A percentile compares a stretch with the other conserved stretches of the same genome.
Evolutionary conservation across 495 filamentous ascomycete genomes (phyloP).

Genomic region (Beverwykella pulmonaria): DNA sequence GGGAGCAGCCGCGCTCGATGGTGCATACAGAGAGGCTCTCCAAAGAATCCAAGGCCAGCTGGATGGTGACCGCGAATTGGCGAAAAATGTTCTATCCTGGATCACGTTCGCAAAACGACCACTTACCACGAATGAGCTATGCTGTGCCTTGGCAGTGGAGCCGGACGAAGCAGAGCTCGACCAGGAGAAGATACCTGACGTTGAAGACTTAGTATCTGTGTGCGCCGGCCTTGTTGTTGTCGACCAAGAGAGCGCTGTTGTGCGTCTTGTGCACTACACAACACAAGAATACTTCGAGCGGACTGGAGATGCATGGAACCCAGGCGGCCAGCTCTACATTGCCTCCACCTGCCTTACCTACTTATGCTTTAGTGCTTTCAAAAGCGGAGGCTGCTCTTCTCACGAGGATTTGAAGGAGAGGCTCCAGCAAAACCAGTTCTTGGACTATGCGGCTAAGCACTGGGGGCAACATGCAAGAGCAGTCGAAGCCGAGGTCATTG

Average conservation of each 20-base stretch:
- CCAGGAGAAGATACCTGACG: slow-evolving; percentile 2
- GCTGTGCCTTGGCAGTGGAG: slow-evolving; percentile 8
- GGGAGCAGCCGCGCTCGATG: slow-evolving; percentile 32
- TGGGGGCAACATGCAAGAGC: slow-evolving; percentile 52
- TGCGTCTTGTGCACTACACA: slow-evolving; percentile 60
- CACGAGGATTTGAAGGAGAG: neutral
- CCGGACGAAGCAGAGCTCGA: neutral
- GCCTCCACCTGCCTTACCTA: slow-evolving; percentile 50
- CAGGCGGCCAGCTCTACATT: slow-evolving; percentile 45
- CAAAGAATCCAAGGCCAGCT: slow-evolving; percentile 49
- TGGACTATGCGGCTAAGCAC: slow-evolving; percentile 49
- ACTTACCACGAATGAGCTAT: slow-evolving; percentile 12
- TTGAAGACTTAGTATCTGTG: slow-evolving; percentile 50
- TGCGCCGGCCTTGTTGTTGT: slow-evolving; percentile 58
- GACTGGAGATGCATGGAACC: slow-evolving; percentile 45
- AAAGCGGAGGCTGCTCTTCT: slow-evolving; percentile 38
- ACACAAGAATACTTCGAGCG: slow-evolving; percentile 56
- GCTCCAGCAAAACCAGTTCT: slow-evolving; percentile 40
- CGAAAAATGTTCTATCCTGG: slow-evolving; percentile 6
- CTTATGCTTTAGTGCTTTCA: slow-evolving; percentile 44
- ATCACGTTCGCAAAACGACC: slow-evolving; percentile 9
- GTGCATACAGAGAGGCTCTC: slow-evolving; percentile 52
- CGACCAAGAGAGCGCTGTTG: slow-evolving; percentile 51
- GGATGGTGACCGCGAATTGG: slow-evolving; percentile 11
- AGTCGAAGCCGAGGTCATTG: slow-evolving; percentile 28